Conservation (phyloP, 2,329 filamentous ascomycete genomes). For the Pleomassaria siparia region DNA sequence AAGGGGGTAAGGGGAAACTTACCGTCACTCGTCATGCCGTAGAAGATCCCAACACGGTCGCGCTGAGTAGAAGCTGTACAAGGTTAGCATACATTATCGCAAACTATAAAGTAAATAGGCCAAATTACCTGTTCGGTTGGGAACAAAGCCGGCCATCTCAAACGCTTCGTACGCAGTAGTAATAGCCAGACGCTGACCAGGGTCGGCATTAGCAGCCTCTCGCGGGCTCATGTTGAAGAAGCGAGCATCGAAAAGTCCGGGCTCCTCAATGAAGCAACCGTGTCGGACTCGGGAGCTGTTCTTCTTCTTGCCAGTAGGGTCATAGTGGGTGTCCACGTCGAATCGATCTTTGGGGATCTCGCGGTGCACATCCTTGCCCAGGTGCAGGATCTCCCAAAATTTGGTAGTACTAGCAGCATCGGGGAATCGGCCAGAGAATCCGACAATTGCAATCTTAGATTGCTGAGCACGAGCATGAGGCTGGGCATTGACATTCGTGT, state of each 20-base stretch:
- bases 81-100: neutral
- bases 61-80: constrained; percentile 20
- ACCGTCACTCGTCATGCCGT: constrained; percentile 32
- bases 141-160: constrained; percentile 25
- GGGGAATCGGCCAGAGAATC: constrained; percentile 39
- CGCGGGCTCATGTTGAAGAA: constrained; percentile 35
- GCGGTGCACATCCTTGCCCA: constrained; percentile 28
- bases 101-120: neutral
- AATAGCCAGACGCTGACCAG: constrained; percentile 23
- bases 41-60: constrained; percentile 34
- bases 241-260: constrained; percentile 27
- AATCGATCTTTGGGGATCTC: constrained; percentile 33
- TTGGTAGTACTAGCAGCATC: constrained; percentile 26
- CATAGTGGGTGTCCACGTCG: constrained; percentile 21
- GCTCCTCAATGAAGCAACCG: constrained; percentile 25
- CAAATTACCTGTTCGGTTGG: constrained; percentile 22
- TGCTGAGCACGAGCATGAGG: neutral
- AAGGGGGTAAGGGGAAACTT: neutral
- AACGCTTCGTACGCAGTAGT: constrained; percentile 28
- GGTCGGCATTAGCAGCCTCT: constrained; percentile 28
- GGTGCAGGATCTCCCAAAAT: constrained; percentile 37
- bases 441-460: constrained; percentile 33
- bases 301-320: constrained; percentile 14
- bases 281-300: constrained; percentile 16
- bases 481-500: neutral